Percentiles rank a stretch among this genome's conserved stretches.
Evolutionary conservation across 1,284 basidiomycete species (phyloP).

Genomic region (Sporisorium scitamineum): DNA sequence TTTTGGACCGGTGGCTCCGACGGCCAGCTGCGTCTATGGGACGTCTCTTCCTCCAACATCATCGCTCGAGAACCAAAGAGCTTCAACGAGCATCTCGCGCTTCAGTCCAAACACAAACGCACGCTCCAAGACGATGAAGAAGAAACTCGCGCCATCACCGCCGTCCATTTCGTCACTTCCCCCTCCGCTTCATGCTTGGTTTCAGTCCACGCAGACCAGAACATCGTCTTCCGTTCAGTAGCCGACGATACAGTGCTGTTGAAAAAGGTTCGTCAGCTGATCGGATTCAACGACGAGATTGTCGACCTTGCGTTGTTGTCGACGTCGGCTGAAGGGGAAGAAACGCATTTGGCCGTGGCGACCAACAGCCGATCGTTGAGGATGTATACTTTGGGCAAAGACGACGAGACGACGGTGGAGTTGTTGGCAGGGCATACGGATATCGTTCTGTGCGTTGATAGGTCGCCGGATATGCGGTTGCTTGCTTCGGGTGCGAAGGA

Average conservation of each 20-base stretch:
- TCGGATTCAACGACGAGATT: conserved; percentile 98
- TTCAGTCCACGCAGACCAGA: conserved; percentile 91
- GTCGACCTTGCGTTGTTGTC: conserved; percentile 77
- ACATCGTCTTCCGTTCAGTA: conserved; percentile 79
- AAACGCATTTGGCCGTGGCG: conserved; percentile 87
- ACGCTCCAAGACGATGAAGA: conserved; percentile 44
- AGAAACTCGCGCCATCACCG: conserved; percentile 59
- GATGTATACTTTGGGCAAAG: conserved; percentile 76
- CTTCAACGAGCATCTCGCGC: conserved; percentile 34
- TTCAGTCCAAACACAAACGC: conserved; percentile 8
- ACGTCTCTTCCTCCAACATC: conserved; percentile 36
- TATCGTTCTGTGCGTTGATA: conserved; percentile 88
- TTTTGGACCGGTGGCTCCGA: conserved; percentile 63
- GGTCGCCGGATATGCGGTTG: conserved; percentile 76
- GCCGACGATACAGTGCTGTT: conserved; percentile 73
- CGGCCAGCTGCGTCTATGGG: conserved; percentile 60
- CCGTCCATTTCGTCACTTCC: conserved; percentile 44
- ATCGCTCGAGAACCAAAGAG: conserved; percentile 28
- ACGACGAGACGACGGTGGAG: conserved; percentile 52
- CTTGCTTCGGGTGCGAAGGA: conserved; percentile 94
- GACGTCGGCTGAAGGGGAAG: conserved; percentile 58
- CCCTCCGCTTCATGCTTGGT: conserved; percentile 72
- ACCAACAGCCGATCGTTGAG: conserved; percentile 94
- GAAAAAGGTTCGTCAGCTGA: conserved; percentile 77
- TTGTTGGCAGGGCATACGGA: conserved; percentile 77